phyloP scores from a whole-genome alignment of 1,284 basidiomycete species.

The Cutaneotrichosporon dermatis region DNA sequence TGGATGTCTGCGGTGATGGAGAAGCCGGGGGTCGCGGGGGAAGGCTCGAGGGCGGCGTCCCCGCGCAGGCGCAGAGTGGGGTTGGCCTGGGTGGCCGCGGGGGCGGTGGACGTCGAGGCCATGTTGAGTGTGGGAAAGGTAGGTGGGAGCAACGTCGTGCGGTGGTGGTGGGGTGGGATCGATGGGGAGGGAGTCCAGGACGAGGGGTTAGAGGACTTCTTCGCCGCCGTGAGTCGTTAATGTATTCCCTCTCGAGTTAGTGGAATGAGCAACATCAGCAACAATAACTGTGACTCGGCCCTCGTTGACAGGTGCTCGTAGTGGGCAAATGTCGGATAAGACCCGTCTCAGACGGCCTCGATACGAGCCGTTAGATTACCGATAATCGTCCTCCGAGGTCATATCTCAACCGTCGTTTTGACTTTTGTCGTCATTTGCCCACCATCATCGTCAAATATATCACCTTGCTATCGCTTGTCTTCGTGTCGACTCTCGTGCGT shows the following conservation, averaged over 20 bases:
- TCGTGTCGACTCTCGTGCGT: background rate
- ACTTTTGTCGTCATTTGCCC: background rate
- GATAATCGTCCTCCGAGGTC: background rate
- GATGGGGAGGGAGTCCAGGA: background rate
- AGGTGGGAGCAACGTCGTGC: background rate
- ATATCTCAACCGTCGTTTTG: background rate
- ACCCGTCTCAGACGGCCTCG: background rate
- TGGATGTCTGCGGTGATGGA: slow-evolving; percentile 28
- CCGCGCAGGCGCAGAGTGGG: slow-evolving; percentile 17
- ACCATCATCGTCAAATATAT: background rate
- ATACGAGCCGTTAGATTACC: background rate
- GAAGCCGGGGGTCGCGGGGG: slow-evolving; percentile 21
- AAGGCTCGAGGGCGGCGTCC: slow-evolving; percentile 2
- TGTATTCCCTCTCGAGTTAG: no score
- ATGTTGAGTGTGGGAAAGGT: background rate
- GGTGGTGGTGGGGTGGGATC: background rate
- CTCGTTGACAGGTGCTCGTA: no score
- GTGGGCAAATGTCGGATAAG: no score
- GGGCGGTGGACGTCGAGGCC: background rate
- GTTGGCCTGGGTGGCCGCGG: background rate
- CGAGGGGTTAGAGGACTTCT: no score
- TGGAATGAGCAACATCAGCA: no score
- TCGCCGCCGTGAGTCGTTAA: no score
- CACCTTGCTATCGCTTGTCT: background rate
- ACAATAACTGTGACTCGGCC: no score